Conservation (phyloP, 495 filamentous ascomycete genomes). For the Xylaria intraflava region DNA sequence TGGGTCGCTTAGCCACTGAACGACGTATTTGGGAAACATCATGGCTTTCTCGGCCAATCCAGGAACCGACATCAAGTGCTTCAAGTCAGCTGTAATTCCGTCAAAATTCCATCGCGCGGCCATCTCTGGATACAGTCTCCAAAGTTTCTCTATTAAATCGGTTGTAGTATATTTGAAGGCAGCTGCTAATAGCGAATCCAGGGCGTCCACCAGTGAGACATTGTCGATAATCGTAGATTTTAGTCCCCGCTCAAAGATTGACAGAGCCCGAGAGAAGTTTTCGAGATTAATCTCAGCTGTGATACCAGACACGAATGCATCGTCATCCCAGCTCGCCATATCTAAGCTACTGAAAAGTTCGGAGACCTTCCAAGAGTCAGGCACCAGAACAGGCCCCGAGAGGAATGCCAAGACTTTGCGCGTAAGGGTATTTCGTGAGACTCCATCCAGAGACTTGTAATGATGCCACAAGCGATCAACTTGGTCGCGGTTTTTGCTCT, state of each 20-base stretch:
- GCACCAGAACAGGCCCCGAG: slow-evolving; percentile 14
- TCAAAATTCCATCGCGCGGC: slow-evolving; percentile 17
- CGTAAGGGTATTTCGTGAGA: slow-evolving; percentile 6
- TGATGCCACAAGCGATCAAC: slow-evolving; percentile 18
- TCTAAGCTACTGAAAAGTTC: slow-evolving; percentile 21
- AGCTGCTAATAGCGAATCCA: slow-evolving; percentile 20
- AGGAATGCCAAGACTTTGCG: slow-evolving; percentile 15
- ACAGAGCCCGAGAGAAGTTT: slow-evolving; percentile 16
- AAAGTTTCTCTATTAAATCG: slow-evolving; percentile 13
- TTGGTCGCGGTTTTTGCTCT: slow-evolving; percentile 3
- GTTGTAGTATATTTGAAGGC: slow-evolving; percentile 12
- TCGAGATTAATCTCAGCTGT: slow-evolving; percentile 22
- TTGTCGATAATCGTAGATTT: slow-evolving; percentile 4
- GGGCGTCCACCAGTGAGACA: slow-evolving; percentile 13
- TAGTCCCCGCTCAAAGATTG: slow-evolving; percentile 18
- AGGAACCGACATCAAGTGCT: slow-evolving; percentile 3
- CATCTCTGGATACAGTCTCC: slow-evolving; percentile 21
- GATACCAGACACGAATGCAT: slow-evolving; percentile 16
- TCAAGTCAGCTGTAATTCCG: slow-evolving; percentile 12
- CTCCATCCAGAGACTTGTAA: slow-evolving; percentile 15
- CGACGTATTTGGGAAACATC: slow-evolving; percentile 10
- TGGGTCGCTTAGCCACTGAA: slow-evolving; percentile 3
- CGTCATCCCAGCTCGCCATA: slow-evolving; percentile 13
- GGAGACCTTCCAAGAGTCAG: slow-evolving; percentile 25
- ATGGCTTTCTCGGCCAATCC: slow-evolving; percentile 19